Conservation (phyloP, 169 alveolate genomes). For the Cryptosporidium xiaoi region DNA sequence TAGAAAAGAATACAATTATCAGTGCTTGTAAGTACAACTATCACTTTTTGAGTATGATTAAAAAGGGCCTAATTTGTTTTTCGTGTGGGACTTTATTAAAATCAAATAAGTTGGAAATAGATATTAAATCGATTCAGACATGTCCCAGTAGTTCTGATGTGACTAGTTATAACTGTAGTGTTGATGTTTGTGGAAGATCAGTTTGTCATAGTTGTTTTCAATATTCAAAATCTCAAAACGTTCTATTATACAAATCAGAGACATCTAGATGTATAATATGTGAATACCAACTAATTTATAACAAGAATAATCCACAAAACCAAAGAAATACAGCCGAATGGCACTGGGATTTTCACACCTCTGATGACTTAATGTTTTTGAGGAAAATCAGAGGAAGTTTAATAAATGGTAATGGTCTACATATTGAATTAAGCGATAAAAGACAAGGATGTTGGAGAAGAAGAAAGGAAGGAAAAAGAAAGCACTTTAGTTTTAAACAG, state of each 20-base stretch:
- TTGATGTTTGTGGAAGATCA: constrained; percentile 70
- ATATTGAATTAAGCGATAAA: constrained; percentile 64
- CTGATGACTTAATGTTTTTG: constrained; percentile 47
- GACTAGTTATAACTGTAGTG: constrained; percentile 14
- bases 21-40: background rate
- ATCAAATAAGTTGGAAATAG: constrained; percentile 1
- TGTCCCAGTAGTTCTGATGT: constrained; percentile 50
- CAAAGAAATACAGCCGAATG: constrained; percentile 57
- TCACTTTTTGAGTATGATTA: constrained; percentile 44
- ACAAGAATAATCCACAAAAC: constrained; percentile 9
- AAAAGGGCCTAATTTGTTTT: constrained; percentile 68
- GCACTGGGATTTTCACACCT: constrained; percentile 70
- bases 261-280: constrained; percentile 27
- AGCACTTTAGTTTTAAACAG: constrained; percentile 68
- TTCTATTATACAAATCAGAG: constrained; percentile 17
- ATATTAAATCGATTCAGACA: constrained; percentile 25
- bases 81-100: constrained; percentile 39
- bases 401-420: constrained; percentile 72
- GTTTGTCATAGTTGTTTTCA: constrained; percentile 36
- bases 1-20: background rate
- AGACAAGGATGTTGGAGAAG: constrained; percentile 75
- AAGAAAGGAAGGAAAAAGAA: constrained; percentile 70
- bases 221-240: constrained; percentile 36
- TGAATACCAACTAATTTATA: constrained; percentile 30
- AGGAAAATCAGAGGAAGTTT: constrained; percentile 40